Conservation (phyloP, 805 yeast species). For the Grigorovia humatica region DNA sequence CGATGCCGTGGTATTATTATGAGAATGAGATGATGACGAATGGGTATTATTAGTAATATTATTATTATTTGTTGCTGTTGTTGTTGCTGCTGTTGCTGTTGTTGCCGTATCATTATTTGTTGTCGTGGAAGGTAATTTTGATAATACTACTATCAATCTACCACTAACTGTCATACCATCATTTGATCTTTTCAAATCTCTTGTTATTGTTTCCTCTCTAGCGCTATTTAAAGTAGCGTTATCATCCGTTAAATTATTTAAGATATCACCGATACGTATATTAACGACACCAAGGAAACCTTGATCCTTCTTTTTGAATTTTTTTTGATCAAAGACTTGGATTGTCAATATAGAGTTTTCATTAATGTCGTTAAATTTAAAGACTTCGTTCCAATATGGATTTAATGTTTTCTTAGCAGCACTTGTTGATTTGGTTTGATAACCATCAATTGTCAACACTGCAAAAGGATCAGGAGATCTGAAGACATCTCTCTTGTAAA, state of each 20-base stretch:
- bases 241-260: conserved; percentile 46
- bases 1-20: conserved; percentile 5
- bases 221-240: conserved; percentile 21
- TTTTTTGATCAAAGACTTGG: conserved; percentile 94
- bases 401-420: conserved; percentile 89
- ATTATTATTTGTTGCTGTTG: neutral
- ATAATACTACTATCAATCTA: conserved; percentile 67
- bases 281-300: conserved; percentile 96
- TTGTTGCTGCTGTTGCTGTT: conserved; percentile 1
- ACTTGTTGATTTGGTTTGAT: conserved; percentile 88
- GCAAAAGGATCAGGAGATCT: conserved; percentile 98
- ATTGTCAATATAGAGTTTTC: conserved; percentile 81
- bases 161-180: conserved; percentile 92
- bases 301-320: conserved; percentile 96
- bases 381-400: conserved; percentile 96
- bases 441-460: conserved; percentile 93
- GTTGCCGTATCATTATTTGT: conserved; percentile 7
- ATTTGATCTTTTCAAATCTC: conserved; percentile 84
- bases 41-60: conserved; percentile 12
- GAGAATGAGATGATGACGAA: conserved; percentile 15
- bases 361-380: conserved; percentile 59
- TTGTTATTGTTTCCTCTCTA: conserved; percentile 76
- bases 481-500: conserved; percentile 89
- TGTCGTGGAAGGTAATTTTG: conserved; percentile 24
- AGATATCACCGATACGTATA: conserved; percentile 75